Conservation (phyloP, 371 early-diverging fungal genomes). For the Apophysomyces variabilis region DNA sequence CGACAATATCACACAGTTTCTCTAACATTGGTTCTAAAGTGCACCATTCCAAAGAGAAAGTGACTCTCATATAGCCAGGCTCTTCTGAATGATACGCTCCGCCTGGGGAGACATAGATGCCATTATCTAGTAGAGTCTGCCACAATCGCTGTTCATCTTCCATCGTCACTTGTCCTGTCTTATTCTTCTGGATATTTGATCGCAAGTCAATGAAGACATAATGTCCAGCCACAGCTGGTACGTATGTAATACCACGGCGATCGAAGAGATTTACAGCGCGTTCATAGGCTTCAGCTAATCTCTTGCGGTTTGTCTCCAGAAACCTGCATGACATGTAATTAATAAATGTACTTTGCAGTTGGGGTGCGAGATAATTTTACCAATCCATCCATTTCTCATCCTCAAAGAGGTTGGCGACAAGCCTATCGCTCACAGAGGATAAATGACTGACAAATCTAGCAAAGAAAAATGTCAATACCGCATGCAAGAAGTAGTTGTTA, state of each 20-base stretch:
- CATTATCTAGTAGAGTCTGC: conserved; percentile 48
- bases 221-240: conserved; percentile 68
- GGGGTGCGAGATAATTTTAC: conserved; percentile 20
- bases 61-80: conserved; percentile 74
- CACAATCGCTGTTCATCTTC: conserved; percentile 43
- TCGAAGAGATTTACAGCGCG: conserved; percentile 42
- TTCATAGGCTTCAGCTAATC: conserved; percentile 57
- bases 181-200: conserved; percentile 25
- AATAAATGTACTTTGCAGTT: background rate
- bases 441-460: conserved; percentile 58
- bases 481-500: background rate
- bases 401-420: conserved; percentile 57
- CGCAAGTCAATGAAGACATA: conserved; percentile 69
- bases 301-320: conserved; percentile 57
- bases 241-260: conserved; percentile 49
- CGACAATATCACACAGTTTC: conserved; percentile 14
- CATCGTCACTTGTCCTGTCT: conserved; percentile 17
- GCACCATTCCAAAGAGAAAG: conserved; percentile 31
- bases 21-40: conserved; percentile 23
- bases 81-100: conserved; percentile 60
- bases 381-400: conserved; percentile 63
- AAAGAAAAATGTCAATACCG: background rate
- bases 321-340: conserved; percentile 31
- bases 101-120: conserved; percentile 70
- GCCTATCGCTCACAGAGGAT: conserved; percentile 57